Base-by-base conservation (phyloP, 1,284 basidiomycete genomes). In the Ustilago shanxiensis region DNA sequence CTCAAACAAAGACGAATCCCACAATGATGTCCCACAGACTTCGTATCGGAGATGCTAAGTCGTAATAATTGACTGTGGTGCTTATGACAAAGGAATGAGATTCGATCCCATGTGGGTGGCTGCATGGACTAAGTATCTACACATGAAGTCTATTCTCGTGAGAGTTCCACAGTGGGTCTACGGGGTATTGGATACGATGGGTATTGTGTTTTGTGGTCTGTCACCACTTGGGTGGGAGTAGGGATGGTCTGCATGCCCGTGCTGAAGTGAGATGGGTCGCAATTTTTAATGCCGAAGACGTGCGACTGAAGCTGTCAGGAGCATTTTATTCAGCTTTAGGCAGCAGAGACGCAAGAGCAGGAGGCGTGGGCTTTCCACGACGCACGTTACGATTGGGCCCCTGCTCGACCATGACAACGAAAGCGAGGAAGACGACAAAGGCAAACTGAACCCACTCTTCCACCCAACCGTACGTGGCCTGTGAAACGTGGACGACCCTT, bases 371-470 rank as follows among this genome's bases (percentile, higher is more conserved):
- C 62, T 51, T 60, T 4, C 33, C 52, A 18, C 71, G 65, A 16
- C 60, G 60, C 53, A 28, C 18, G 37, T 31, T 65, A 16, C 67
- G 72, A 29, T 60, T 65, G 11, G 73, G 73, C 6, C 73, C 73
- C 24, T 68, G 73, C 52, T 76, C 73, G 50, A 77, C 63, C 61
- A 80, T 72, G 44, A 80, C 80, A 18, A 80, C 55, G 52, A 82
- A 82, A 41, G 81, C 79, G 47, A 81, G 75, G 47, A 82, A 71
- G 51, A 81, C 77, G 45, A 82, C 77, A 50, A 78, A 64, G 22
- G 77, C 73, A 44, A 82, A 82, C 24, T 72, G 76, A 5, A 77
- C 68, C 81, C 81, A 82, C 47, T 80, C 72, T 18, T 72, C 72
- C n/a, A 77, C 69, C 74, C 79, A 79, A n/a, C 69, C 78, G 26